These are phyloP conservation scores for Penicillium sp. DNA, from an alignment of 2,329 filamentous ascomycete genomes.

Conservation along the genomic window DNA sequence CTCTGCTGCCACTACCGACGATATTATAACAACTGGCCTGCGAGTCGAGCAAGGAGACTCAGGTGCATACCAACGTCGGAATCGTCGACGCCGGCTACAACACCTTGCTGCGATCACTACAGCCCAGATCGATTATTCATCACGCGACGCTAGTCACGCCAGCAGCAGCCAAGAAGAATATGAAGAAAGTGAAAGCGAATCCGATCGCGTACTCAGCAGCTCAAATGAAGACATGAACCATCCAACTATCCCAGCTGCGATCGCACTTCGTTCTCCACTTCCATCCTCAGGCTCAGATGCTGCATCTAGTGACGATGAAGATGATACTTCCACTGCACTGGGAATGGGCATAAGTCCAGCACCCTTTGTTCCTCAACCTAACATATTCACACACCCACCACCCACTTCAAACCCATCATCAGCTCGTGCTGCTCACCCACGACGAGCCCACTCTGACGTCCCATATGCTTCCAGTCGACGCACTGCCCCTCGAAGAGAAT, in stretches of 20 bases:
- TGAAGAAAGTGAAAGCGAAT: slow-evolving; percentile 88
- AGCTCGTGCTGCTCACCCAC: slow-evolving; percentile 45
- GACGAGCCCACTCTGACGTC: slow-evolving; percentile 53
- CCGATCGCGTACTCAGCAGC: slow-evolving; percentile 68
- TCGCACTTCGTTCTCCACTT: slow-evolving; percentile 25
- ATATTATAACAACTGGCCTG: slow-evolving; percentile 87
- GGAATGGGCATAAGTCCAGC: slow-evolving; percentile 60
- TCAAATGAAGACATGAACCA: slow-evolving; percentile 60
- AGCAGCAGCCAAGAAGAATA: slow-evolving; percentile 90
- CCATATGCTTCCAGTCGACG: slow-evolving; percentile 36
- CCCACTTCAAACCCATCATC: slow-evolving; percentile 49
- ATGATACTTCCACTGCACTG: slow-evolving; percentile 81
- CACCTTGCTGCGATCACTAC: slow-evolving; percentile 39
- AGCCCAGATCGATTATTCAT: slow-evolving; percentile 42
- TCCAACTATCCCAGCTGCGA: slow-evolving; percentile 23
- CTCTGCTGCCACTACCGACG: slow-evolving; percentile 69
- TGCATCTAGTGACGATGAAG: slow-evolving; percentile 57
- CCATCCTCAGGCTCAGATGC: slow-evolving; percentile 31
- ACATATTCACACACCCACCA: slow-evolving; percentile 86
- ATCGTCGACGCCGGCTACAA: slow-evolving; percentile 50
- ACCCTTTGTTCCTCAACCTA: slow-evolving; percentile 81
- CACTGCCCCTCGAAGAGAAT: slow-evolving; percentile 42
- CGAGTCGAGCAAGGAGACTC: slow-evolving; percentile 65
- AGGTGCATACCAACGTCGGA: slow-evolving; percentile 58
- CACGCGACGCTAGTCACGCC: slow-evolving; percentile 48